Percentiles rank a stretch among this genome's conserved stretches.
Evolutionary conservation across 768 basidiomycete genomes (phyloP).

Genomic region (Lactifluus hygrophoroides): DNA sequence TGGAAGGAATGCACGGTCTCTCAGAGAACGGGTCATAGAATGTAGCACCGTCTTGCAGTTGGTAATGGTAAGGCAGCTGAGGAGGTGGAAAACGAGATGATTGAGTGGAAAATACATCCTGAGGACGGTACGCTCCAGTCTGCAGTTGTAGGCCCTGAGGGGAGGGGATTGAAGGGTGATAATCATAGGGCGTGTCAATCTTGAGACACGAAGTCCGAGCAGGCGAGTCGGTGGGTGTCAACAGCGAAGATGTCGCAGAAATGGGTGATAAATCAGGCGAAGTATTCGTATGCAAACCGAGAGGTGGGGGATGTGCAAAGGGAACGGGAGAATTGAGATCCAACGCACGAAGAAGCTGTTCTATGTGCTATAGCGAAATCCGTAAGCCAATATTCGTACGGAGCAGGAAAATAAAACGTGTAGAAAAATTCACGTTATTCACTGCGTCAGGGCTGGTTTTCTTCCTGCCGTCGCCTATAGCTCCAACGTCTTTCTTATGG

Average conservation of each 20-base stretch:
- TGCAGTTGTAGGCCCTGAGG: conserved; percentile 36
- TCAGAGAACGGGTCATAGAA: conserved; percentile 51
- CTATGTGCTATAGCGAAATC: conserved; percentile 50
- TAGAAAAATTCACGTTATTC: conserved; percentile 44
- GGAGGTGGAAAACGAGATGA: conserved; percentile 5
- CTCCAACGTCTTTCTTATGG: conserved; percentile 50
- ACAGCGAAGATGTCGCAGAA: conserved; percentile 58
- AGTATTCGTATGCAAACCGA: conserved; percentile 36
- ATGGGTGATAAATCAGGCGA: conserved; percentile 66
- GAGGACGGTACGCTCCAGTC: conserved; percentile 33
- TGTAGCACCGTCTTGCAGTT: conserved; percentile 26
- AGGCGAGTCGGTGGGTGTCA: conserved; percentile 73
- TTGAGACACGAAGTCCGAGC: conserved; percentile 52
- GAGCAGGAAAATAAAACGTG: conserved; percentile 20
- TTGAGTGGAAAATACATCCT: conserved; percentile 20
- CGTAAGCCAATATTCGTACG: conserved; percentile 17
- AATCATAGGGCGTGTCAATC: conserved; percentile 45
- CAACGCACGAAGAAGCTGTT: conserved; percentile 69
- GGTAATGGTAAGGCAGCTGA: conserved; percentile 15
- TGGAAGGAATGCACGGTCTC: conserved; percentile 31
- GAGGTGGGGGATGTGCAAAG: conserved; percentile 34
- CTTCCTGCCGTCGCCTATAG: conserved; percentile 75
- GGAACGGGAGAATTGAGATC: conserved; percentile 68
- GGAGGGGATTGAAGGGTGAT: conserved; percentile 24
- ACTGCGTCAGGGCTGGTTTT: conserved; percentile 49